phyloP scores from a whole-genome alignment of 768 basidiomycete species.

The Lentinus brumalis region DNA sequence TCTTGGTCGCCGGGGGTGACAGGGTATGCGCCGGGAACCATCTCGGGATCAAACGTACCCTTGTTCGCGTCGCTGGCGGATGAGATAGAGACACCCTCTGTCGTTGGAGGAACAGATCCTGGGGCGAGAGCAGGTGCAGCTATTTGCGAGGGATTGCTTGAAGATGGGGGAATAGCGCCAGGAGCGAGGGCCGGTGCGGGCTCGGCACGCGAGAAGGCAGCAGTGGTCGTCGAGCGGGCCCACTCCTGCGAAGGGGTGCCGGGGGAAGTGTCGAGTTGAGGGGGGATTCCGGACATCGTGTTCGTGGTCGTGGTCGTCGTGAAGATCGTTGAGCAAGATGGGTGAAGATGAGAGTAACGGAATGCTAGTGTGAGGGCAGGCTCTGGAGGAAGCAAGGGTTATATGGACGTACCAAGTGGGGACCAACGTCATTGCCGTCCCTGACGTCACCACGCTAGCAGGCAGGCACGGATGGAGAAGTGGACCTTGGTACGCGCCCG shows the following conservation, averaged over 20 bases:
- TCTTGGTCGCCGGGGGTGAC: slow-evolving; percentile 8
- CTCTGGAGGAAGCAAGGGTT: not conserved
- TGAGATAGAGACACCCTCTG: slow-evolving; percentile 8
- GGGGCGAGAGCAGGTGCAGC: not conserved
- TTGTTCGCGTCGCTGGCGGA: slow-evolving; percentile 15
- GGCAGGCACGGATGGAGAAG: too few species aligned
- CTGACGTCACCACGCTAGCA: too few species aligned
- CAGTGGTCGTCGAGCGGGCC: slow-evolving; percentile 25
- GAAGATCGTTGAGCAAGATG: not conserved
- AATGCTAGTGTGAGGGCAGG: not conserved
- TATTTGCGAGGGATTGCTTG: not conserved
- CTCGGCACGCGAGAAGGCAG: slow-evolving; percentile 20
- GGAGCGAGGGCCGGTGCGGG: slow-evolving; percentile 12
- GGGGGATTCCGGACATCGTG: slow-evolving; percentile 22
- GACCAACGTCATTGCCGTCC: too few species aligned
- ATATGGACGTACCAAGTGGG: too few species aligned
- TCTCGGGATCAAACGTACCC: slow-evolving; percentile 13
- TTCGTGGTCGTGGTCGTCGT: not conserved
- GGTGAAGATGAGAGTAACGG: not conserved
- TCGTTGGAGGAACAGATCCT: not conserved
- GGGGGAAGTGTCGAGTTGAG: slow-evolving; percentile 16
- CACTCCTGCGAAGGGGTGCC: slow-evolving; percentile 25
- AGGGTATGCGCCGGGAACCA: slow-evolving; percentile 24
- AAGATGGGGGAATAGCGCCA: not conserved
- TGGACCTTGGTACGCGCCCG: too few species aligned